Evolutionary conservation across 176 grass and related monocot genomes (phyloP).

Genomic region (Raddia guianensis): DNA sequence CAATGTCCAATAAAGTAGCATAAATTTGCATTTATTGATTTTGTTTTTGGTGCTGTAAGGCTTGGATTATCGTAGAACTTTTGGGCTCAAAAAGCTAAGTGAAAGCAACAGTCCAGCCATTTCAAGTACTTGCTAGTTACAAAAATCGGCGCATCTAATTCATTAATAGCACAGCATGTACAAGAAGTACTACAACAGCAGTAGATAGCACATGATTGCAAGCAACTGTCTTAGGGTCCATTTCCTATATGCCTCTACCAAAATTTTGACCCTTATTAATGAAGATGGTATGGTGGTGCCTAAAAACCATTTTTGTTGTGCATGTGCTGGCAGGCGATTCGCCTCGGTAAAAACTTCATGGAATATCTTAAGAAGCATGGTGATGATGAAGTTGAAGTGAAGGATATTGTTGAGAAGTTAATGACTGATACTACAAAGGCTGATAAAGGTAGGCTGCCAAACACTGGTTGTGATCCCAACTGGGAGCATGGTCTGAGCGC

Average conservation of each 20-base stretch:
- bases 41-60: conserved; percentile 1
- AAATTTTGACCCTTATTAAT: conserved; percentile 25
- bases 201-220: conserved; percentile 39
- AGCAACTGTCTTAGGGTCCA: conserved; percentile 42
- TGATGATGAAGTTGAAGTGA: conserved; percentile 58
- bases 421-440: conserved; percentile 87
- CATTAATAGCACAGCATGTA: conserved; percentile 37
- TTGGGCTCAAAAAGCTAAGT: conserved; percentile 20
- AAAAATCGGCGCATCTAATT: conserved; percentile 34
- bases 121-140: conserved; percentile 34
- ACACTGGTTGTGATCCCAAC: conserved; percentile 77
- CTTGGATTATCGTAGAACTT: background rate
- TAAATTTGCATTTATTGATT: conserved; percentile 23
- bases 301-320: conserved; percentile 12
- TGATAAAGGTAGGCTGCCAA: conserved; percentile 69
- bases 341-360: conserved; percentile 64
- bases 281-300: conserved; percentile 7
- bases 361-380: conserved; percentile 65
- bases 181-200: conserved; percentile 29
- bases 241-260: conserved; percentile 8
- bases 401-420: conserved; percentile 67
- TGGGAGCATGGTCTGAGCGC: conserved; percentile 78
- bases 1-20: background rate
- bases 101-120: conserved; percentile 40
- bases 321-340: conserved; percentile 48